These are phyloP conservation scores for Hypoxylon sp. DNA, from an alignment of 2,329 filamentous ascomycete genomes.

Conservation along the genomic window DNA sequence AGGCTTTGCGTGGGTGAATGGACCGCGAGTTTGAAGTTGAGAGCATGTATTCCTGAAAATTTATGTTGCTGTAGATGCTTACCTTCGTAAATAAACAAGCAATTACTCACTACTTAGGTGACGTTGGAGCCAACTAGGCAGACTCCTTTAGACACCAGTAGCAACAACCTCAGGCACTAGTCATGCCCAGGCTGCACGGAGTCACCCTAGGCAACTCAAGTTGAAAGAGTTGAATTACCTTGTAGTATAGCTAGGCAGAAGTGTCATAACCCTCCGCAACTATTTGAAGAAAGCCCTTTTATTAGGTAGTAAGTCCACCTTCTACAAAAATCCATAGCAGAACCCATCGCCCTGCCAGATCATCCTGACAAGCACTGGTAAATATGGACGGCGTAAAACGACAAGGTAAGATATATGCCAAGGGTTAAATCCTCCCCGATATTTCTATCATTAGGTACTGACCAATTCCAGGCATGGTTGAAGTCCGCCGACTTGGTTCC, in stretches of 20 bases:
- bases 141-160: not conserved
- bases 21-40: not conserved
- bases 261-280: not conserved
- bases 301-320: not conserved
- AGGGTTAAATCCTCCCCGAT: not conserved
- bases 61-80: not conserved
- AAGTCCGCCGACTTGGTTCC: slow-evolving; percentile 27
- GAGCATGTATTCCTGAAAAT: not conserved
- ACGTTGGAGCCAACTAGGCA: not conserved
- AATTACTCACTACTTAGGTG: not conserved
- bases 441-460: not conserved
- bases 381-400: not conserved
- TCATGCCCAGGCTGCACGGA: not conserved
- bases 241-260: not conserved
- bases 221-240: not conserved
- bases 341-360: not conserved
- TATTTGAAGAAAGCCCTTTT: not conserved
- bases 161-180: not conserved
- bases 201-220: slow-evolving; percentile 4
- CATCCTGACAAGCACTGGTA: not conserved
- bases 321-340: not conserved
- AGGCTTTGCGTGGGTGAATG: too few species aligned
- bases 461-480: slow-evolving; percentile 19
- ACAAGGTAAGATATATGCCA: slow-evolving; percentile 2
- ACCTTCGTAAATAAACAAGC: not conserved